Evolutionary conservation across 2,329 filamentous ascomycete genomes (phyloP).

Genomic region (Ophiognomonia clavigignenti-juglandacearum): DNA sequence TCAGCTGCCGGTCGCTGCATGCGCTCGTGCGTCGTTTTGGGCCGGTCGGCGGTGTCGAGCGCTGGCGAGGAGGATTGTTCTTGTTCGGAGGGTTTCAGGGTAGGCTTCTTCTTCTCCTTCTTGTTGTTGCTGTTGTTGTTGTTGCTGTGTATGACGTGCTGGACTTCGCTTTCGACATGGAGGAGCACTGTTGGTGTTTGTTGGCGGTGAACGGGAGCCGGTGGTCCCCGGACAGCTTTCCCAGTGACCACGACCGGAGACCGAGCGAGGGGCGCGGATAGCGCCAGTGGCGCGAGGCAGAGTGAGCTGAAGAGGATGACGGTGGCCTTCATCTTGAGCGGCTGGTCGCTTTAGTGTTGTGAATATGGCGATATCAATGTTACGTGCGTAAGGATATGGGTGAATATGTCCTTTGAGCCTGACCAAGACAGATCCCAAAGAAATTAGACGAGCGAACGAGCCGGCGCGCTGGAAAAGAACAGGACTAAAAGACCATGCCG

Average conservation of each 20-base stretch:
- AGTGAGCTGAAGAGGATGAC: conserved; percentile 7
- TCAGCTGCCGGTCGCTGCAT: too few species aligned
- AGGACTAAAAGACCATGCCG: too few species aligned
- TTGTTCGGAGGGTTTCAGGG: too few species aligned
- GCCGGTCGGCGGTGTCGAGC: too few species aligned
- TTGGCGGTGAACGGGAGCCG: conserved; percentile 21
- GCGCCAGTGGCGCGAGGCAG: conserved; percentile 4
- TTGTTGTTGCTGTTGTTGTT: too few species aligned
- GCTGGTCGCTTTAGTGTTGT: not conserved
- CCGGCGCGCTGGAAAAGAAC: conserved; percentile 1
- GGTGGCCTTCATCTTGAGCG: conserved; percentile 13
- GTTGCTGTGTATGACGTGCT: too few species aligned
- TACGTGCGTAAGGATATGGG: not conserved
- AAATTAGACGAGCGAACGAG: not conserved
- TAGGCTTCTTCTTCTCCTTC: too few species aligned
- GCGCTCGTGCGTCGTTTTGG: too few species aligned
- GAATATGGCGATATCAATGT: not conserved
- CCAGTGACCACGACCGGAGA: conserved; percentile 1
- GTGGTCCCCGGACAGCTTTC: conserved; percentile 4
- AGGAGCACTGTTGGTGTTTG: too few species aligned
- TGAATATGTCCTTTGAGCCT: not conserved
- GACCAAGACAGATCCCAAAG: conserved; percentile 2
- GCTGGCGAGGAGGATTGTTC: too few species aligned
- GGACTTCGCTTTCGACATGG: too few species aligned
- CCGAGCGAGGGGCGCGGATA: conserved; percentile 1